phyloP scores from a whole-genome alignment of 805 yeast species.

The Teunomyces panamensis region DNA sequence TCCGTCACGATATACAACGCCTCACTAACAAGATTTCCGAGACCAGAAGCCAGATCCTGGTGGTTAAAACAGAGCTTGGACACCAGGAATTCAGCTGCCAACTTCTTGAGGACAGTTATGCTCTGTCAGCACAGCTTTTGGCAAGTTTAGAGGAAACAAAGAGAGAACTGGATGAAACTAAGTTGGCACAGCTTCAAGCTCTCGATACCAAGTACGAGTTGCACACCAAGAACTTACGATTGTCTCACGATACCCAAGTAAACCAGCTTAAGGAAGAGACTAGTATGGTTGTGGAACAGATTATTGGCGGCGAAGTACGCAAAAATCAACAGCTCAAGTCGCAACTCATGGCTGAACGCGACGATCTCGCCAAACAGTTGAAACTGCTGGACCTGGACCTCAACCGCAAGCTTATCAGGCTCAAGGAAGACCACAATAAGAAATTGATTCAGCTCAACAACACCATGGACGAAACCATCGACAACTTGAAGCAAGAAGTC shows the following conservation, averaged over 20 bases:
- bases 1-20: not conserved
- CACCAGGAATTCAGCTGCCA: conserved; percentile 14
- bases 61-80: conserved; percentile 1
- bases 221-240: conserved; percentile 13
- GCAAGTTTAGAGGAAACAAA: not conserved
- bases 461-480: conserved; percentile 15
- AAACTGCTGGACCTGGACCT: conserved; percentile 12
- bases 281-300: conserved; percentile 32
- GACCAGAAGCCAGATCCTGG: not conserved
- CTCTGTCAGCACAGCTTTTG: not conserved
- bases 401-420: conserved; percentile 20
- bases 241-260: conserved; percentile 21
- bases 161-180: not conserved
- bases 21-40: not conserved
- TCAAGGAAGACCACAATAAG: conserved; percentile 24
- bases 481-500: conserved; percentile 10
- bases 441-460: conserved; percentile 12
- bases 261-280: conserved; percentile 28
- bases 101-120: conserved; percentile 5
- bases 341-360: conserved; percentile 11
- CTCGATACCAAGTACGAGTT: conserved; percentile 6
- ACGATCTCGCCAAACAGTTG: conserved; percentile 13
- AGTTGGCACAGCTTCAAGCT: not conserved
- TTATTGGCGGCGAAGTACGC: conserved; percentile 32
- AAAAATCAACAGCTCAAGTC: conserved; percentile 26